These are phyloP conservation scores for Penicillium freii DNA, from an alignment of 2,329 filamentous ascomycete genomes.

Conservation along the genomic window DNA sequence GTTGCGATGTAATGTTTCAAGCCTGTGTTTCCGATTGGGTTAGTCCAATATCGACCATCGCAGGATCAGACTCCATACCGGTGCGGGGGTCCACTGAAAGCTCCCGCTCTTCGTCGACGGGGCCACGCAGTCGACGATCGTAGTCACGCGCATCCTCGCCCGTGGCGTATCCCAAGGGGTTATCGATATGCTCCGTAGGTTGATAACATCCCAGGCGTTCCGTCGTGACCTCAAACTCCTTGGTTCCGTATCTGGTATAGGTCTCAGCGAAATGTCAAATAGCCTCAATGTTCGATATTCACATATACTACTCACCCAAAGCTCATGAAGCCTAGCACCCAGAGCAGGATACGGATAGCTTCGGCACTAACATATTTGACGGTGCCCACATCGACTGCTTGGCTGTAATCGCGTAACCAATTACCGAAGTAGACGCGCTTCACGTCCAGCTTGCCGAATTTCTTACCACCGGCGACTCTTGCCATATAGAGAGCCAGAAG, in stretches of 20 bases:
- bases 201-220: conserved; percentile 78
- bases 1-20: conserved; percentile 95
- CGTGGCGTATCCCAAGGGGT: conserved; percentile 80
- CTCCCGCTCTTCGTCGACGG: conserved; percentile 75
- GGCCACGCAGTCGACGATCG: conserved; percentile 75
- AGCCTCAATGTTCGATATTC: background rate
- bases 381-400: conserved; percentile 89
- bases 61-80: conserved; percentile 43
- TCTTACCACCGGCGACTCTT: conserved; percentile 66
- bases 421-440: conserved; percentile 94
- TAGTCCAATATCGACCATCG: background rate
- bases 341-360: conserved; percentile 84
- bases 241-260: conserved; percentile 56
- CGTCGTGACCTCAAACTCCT: conserved; percentile 80
- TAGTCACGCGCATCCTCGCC: conserved; percentile 82
- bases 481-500: conserved; percentile 71
- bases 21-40: conserved; percentile 35
- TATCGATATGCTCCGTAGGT: conserved; percentile 80
- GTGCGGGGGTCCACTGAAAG: conserved; percentile 72
- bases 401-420: conserved; percentile 90
- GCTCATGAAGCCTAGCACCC: conserved; percentile 84
- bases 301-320: conserved; percentile 61
- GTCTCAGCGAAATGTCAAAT: background rate
- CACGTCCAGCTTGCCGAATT: conserved; percentile 83
- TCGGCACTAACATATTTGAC: conserved; percentile 88